These are phyloP conservation scores for Mimosa pudica DNA, from an alignment of 306 rosid species.

Conservation along the genomic window DNA sequence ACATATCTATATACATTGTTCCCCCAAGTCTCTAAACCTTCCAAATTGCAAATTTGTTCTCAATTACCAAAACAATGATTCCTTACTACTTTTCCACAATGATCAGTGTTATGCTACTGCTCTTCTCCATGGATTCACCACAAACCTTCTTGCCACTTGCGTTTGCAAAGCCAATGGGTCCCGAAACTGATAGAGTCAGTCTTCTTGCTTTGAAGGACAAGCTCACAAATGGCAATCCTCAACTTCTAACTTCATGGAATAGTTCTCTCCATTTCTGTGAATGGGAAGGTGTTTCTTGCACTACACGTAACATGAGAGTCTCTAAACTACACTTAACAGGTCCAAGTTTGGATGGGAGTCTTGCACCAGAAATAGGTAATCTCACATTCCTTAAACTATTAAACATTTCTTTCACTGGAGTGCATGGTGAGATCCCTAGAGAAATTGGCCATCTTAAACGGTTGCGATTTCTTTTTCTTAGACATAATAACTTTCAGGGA, in stretches of 20 bases:
- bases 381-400: conserved; percentile 20
- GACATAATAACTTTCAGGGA: not conserved
- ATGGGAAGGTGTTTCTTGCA: conserved; percentile 37
- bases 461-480: not conserved
- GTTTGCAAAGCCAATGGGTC: not conserved
- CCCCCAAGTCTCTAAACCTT: not conserved
- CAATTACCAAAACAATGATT: not conserved
- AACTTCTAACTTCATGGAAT: conserved; percentile 45
- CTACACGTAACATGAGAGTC: conserved; percentile 33
- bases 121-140: not conserved
- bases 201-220: conserved; percentile 33
- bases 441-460: conserved; percentile 1
- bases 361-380: conserved; percentile 34
- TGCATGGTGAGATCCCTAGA: conserved; percentile 10
- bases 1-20: not conserved
- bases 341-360: conserved; percentile 28
- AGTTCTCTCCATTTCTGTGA: conserved; percentile 27
- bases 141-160: not conserved
- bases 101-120: not conserved
- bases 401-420: not conserved
- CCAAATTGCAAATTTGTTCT: not conserved
- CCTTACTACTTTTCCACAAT: not conserved
- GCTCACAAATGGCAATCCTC: conserved; percentile 22
- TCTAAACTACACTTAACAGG: conserved; percentile 11
- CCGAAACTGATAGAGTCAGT: conserved; percentile 30